Conservation (phyloP, 768 basidiomycete species). For the Tulasnella sp. region DNA sequence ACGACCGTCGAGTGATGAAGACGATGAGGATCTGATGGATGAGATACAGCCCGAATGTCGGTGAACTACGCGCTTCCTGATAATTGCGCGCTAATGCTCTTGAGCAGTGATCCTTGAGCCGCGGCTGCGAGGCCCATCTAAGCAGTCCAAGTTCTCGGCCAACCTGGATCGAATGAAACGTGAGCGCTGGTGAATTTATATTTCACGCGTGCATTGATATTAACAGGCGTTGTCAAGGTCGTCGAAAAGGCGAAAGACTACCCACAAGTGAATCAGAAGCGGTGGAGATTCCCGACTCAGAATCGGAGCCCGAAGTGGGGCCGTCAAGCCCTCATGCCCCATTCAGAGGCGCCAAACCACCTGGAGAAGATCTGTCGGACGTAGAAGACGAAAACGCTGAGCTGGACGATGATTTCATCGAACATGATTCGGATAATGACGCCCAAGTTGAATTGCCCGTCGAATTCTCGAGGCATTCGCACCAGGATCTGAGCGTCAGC, state of each 20-base stretch:
- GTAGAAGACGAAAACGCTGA: slow-evolving; percentile 29
- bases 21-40: slow-evolving; percentile 44
- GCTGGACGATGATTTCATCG: slow-evolving; percentile 50
- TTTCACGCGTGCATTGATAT: not conserved
- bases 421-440: slow-evolving; percentile 51
- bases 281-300: slow-evolving; percentile 16
- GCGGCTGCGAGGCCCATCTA: slow-evolving; percentile 59
- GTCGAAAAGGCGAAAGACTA: slow-evolving; percentile 22
- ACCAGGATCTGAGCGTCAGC: slow-evolving; percentile 70
- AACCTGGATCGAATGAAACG: slow-evolving; percentile 65
- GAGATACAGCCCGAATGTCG: slow-evolving; percentile 58
- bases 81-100: not conserved
- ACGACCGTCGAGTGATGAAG: slow-evolving; percentile 7
- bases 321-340: not conserved
- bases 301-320: slow-evolving; percentile 12
- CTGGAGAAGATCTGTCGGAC: slow-evolving; percentile 26
- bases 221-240: slow-evolving; percentile 37
- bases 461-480: slow-evolving; percentile 75
- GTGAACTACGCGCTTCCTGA: slow-evolving; percentile 29
- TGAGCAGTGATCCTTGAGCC: slow-evolving; percentile 55
- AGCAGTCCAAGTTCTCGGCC: slow-evolving; percentile 56
- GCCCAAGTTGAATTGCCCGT: slow-evolving; percentile 53
- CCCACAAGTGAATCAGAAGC: not conserved
- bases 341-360: slow-evolving; percentile 29
- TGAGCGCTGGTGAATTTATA: slow-evolving; percentile 37